Evolutionary conservation across 352 stramenopile species (phyloP), one percentile per base, ranked within the genome.

Genomic region (Phytophthora pini): DNA sequence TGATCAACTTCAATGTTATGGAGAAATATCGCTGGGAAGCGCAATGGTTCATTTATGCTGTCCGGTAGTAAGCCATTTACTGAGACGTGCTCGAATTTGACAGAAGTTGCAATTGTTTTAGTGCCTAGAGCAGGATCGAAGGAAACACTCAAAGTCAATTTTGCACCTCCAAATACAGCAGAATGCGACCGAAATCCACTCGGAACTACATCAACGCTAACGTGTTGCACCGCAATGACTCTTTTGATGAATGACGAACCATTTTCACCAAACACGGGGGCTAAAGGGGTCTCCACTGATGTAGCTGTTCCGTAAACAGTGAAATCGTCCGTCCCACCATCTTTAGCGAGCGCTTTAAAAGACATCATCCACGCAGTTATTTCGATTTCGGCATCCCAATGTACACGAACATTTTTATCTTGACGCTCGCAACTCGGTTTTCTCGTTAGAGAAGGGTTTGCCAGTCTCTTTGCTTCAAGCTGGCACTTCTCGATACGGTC

Each of bases 1-100:
- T 65, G 62, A 31, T 72, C 62, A 12, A 84, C 31, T 27, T 50
- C 57, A 4, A 84, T 36, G 5, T 76, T 55, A 22, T 65, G 52
- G 13, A 76, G 48, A 41, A 62, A 76, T 9, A 76, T 46, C 3
- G 56, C 68, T 52, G 68, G 68, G 13, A 54, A 65, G 32, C 38
- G 47, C 34, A 13, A 45, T 20, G 49, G 6, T 11, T 65, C 20
- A 24, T 15, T 47, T 27, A 17, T 46, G 13, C 34, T 53, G 31
- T 62, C 68, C 3, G 56, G 24, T 8, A 63, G 34, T 11, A 72
- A 29, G 1, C 52, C 62, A 29, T 76, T 76, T 11, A 76, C 61
- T 20, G 68, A 76, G 5, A 63, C 46, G 36, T 65, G 66, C 22
- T 72, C 52, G 52, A 68, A 72, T 15, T 55, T 55, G 3, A 57